Conservation (phyloP, 192 early-diverging fungal species). For the Dissophora globulifera region DNA sequence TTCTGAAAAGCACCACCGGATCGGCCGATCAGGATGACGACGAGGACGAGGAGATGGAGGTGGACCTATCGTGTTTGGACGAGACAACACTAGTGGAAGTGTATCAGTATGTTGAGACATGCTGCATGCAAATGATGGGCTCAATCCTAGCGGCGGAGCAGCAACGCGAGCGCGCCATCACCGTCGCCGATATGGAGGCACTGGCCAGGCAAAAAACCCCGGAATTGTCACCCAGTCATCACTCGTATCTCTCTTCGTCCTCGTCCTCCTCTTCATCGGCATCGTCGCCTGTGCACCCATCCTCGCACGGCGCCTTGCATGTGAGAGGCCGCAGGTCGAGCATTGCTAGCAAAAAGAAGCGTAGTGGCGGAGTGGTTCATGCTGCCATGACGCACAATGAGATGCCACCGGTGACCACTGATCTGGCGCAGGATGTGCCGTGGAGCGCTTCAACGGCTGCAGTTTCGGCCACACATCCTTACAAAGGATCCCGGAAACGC, state of each 20-base stretch:
- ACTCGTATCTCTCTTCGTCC: slow-evolving; percentile 24
- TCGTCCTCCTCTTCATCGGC: slow-evolving; percentile 25
- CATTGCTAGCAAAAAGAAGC: background rate
- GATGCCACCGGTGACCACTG: background rate
- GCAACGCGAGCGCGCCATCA: slow-evolving; percentile 32
- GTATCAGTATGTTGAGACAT: slow-evolving; percentile 49
- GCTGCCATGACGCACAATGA: background rate
- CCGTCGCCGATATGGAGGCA: background rate
- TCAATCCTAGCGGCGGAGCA: slow-evolving; percentile 47
- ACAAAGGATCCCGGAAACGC: slow-evolving; percentile 19
- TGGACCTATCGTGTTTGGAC: slow-evolving; percentile 41
- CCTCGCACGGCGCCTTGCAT: background rate
- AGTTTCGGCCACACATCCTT: background rate
- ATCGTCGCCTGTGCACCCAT: slow-evolving; percentile 34
- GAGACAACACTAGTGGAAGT: slow-evolving; percentile 42
- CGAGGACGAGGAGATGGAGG: slow-evolving; percentile 47
- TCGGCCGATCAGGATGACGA: slow-evolving; percentile 23
- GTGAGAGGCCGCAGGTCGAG: slow-evolving; percentile 7
- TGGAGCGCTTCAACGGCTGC: slow-evolving; percentile 3
- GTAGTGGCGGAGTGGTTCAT: background rate
- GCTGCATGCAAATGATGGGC: slow-evolving; percentile 49
- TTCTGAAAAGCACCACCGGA: slow-evolving; percentile 22
- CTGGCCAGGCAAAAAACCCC: slow-evolving; percentile 13
- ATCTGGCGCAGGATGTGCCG: slow-evolving; percentile 5
- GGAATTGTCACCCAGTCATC: slow-evolving; percentile 17